Evolutionary conservation across 2,329 filamentous ascomycete genomes (phyloP), one percentile per base, ranked within the genome.

Genomic region (Pseudogymnoascus pannorum): DNA sequence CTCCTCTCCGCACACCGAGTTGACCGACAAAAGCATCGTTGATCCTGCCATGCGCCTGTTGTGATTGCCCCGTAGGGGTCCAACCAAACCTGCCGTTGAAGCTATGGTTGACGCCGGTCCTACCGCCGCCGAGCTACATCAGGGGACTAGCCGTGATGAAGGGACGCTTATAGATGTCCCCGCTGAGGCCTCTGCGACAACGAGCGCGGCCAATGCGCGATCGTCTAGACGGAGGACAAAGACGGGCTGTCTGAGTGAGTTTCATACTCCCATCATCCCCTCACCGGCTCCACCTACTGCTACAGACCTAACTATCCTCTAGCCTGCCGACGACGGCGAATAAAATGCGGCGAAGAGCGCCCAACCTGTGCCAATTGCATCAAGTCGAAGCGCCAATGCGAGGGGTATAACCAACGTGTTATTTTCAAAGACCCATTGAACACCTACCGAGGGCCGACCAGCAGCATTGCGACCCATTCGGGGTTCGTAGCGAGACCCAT

Each of bases 321-420:
- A 92, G 89, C 94, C 62, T 99, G 94, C 76, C 88, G 94, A 65
- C 93, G 90, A 75, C 87, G 94, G 60, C 89, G 94, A 65, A 97
- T 99, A 75, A 99, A 97, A 76, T 99, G 94, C 74, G 94, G 94
- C 64, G 94, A 97, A 73, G 90, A 91, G 69, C 84, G 88, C 58
- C 91, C 91, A 24, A 88, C 82, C 26, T 94, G 91, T 75, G 86
- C 82, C 70, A 95, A 95, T 71, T 95, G 91, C 75, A 85, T 89
- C 76, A 94, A 93, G 71, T 93, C 89, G 16, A 93, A 92, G 74
- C 83, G 91, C 12, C 80, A 86, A 66, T 95, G 91, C 72, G 89
- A 94, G 73, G 91, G 91, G 60, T 94, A 94, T 73, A 91, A 86
- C 67, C 88, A 91, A 72, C 84, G 88, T 54, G 86, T 94, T 60